Evolutionary conservation across 495 filamentous ascomycete genomes (phyloP), one percentile per base, ranked within the genome.

Genomic region (Lasiosphaeriaceae sp.): DNA sequence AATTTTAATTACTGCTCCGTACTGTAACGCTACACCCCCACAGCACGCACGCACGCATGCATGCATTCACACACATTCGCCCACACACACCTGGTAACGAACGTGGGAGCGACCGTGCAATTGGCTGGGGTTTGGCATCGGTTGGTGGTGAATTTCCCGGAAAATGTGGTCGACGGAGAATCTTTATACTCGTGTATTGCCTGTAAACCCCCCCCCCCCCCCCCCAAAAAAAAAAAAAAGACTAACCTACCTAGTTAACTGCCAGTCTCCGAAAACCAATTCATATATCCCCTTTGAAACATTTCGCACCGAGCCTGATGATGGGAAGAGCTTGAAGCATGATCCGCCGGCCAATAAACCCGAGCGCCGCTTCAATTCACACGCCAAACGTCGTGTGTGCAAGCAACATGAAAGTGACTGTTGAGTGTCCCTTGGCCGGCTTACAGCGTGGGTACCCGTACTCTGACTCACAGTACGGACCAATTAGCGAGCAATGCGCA

Each of bases 401-500:
- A 16, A 41, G 37, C 14, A n/a, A 16, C 14, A 43, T 6, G 7
- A 6, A 16, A 14, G 9, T 14, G 14, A 11, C 39, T 11, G 14
- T 3, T 4, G 3, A 17, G 37, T 4, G 22, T 47, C 45, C 20
- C 45, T 47, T 47, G 45, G 21, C 45, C 45, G 45, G 26, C 26
- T 9, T 9, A 31, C 21, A 16, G 47, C 26, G 19, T 11, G 35
- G 50, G 11, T 12, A 29, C 35, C 22, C 21, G 17, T 8, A 26
- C 35, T 63, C 53, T 60, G 57, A 64, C 55, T 64, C 58, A 64
- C 62, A 49, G 52, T 52, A 35, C 48, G 55, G 46, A 47, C 39
- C 39, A 43, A 43, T 43, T 12, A 4, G 8, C 39, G 8, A 6
- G 29, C 44, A 17, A n/a, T 24, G 54, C 4, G 19, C 26, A 11